Evolutionary conservation across 2,329 filamentous ascomycete genomes (phyloP).

Genomic region (Balansia obtecta): DNA sequence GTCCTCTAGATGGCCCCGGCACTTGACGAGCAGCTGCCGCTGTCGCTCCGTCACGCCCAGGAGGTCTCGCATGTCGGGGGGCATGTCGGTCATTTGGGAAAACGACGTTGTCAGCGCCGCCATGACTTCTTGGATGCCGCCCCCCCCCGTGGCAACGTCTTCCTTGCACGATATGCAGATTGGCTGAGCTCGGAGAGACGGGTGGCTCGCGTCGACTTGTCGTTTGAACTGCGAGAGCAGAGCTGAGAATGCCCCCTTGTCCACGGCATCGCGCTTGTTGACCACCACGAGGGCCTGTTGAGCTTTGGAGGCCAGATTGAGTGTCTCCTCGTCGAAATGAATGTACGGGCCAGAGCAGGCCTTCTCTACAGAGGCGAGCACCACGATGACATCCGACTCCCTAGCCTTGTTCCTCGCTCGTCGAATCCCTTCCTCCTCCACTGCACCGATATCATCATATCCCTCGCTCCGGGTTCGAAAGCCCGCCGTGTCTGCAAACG

Average conservation of each 20-base stretch:
- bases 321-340: conserved; percentile 41
- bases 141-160: conserved; percentile 31
- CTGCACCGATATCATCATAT: conserved; percentile 42
- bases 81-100: conserved; percentile 54
- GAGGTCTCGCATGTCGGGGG: conserved; percentile 65
- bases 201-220: conserved; percentile 8
- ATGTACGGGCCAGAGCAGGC: conserved; percentile 24
- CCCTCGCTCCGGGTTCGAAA: conserved; percentile 41
- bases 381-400: conserved; percentile 76
- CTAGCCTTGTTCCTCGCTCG: conserved; percentile 70
- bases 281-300: conserved; percentile 40
- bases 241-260: conserved; percentile 18
- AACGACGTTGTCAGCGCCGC: conserved; percentile 57
- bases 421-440: conserved; percentile 85
- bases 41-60: conserved; percentile 87
- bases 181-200: conserved; percentile 16
- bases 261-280: conserved; percentile 48
- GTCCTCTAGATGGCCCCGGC: conserved; percentile 55
- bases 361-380: conserved; percentile 62
- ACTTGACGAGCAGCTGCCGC: conserved; percentile 64
- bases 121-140: conserved; percentile 58
- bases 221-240: conserved; percentile 29
- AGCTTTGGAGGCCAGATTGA: conserved; percentile 37
- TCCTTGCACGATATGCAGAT: conserved; percentile 61
- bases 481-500: conserved; percentile 91